Percentiles rank a stretch among this genome's conserved stretches.
These are phyloP conservation scores for Coprinopsis marcescibilis DNA, from an alignment of 768 basidiomycete genomes.

Conservation along the genomic window DNA sequence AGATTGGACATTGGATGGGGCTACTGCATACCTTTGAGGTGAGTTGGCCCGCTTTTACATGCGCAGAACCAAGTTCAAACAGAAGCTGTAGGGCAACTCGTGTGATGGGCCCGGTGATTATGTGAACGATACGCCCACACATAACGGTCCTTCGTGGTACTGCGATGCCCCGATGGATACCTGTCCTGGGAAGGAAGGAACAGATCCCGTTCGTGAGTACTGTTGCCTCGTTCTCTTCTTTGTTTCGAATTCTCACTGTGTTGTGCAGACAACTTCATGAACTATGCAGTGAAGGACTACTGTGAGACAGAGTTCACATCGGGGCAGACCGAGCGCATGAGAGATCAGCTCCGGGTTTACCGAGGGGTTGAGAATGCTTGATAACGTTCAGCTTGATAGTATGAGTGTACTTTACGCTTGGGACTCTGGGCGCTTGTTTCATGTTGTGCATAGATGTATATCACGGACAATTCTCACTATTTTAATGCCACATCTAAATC, in stretches of 20 bases:
- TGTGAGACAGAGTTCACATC: constrained; percentile 45
- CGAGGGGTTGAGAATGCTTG: constrained; percentile 27
- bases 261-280: constrained; percentile 44
- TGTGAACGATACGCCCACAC: constrained; percentile 42
- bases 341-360: constrained; percentile 38
- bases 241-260: neutral
- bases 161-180: constrained; percentile 12
- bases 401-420: too few species aligned
- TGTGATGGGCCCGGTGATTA: constrained; percentile 32
- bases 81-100: constrained; percentile 14
- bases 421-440: too few species aligned
- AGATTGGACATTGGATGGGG: constrained; percentile 55
- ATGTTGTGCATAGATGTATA: too few species aligned
- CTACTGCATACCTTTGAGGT: constrained; percentile 56
- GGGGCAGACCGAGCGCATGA: constrained; percentile 36
- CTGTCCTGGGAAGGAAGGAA: neutral
- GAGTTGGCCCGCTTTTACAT: constrained; percentile 22
- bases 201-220: too few species aligned
- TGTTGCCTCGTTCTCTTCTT: too few species aligned
- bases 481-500: too few species aligned
- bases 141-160: constrained; percentile 37
- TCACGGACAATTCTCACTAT: too few species aligned
- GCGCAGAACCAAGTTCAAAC: neutral
- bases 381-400: too few species aligned
- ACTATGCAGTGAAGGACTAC: constrained; percentile 42